These are phyloP conservation scores for Cnidoscolus chayamansa DNA, from an alignment of 441 rosid genomes.

Conservation along the genomic window DNA sequence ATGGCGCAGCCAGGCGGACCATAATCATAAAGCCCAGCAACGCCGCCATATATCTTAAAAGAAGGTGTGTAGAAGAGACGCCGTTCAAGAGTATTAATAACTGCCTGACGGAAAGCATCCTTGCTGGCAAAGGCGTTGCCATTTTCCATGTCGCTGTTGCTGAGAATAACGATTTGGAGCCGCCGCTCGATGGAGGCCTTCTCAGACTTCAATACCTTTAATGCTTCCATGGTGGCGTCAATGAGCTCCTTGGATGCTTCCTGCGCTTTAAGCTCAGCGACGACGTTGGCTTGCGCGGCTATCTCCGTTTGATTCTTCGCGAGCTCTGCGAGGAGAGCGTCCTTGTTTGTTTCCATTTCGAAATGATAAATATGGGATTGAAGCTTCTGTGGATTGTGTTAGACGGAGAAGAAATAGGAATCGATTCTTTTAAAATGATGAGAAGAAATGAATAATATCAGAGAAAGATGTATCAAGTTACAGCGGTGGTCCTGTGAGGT, in stretches of 20 bases:
- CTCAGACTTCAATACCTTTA: constrained; percentile 51
- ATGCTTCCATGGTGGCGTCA: constrained; percentile 53
- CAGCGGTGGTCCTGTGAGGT: constrained; percentile 9
- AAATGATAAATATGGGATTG: background rate
- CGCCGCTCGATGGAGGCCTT: constrained; percentile 55
- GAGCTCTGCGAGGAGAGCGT: background rate
- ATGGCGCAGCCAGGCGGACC: constrained; percentile 76
- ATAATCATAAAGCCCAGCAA: constrained; percentile 66
- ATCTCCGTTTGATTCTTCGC: constrained; percentile 11
- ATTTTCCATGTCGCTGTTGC: constrained; percentile 30
- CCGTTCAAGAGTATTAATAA: constrained; percentile 65
- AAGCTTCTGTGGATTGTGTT: background rate
- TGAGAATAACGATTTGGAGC: constrained; percentile 41
- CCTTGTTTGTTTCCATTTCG: background rate
- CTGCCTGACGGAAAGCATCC: constrained; percentile 64
- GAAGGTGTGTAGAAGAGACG: constrained; percentile 62
- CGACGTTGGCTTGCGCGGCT: background rate
- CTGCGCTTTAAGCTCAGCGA: constrained; percentile 41
- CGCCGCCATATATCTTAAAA: constrained; percentile 71
- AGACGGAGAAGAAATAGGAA: too few species aligned
- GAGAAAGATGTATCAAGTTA: background rate
- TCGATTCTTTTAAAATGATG: too few species aligned
- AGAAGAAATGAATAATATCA: background rate
- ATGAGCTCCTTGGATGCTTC: constrained; percentile 42
- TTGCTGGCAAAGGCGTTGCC: constrained; percentile 38